Evolutionary conservation across 2,329 filamentous ascomycete species (phyloP).

Genomic region (Pezizomycotina sp.): DNA sequence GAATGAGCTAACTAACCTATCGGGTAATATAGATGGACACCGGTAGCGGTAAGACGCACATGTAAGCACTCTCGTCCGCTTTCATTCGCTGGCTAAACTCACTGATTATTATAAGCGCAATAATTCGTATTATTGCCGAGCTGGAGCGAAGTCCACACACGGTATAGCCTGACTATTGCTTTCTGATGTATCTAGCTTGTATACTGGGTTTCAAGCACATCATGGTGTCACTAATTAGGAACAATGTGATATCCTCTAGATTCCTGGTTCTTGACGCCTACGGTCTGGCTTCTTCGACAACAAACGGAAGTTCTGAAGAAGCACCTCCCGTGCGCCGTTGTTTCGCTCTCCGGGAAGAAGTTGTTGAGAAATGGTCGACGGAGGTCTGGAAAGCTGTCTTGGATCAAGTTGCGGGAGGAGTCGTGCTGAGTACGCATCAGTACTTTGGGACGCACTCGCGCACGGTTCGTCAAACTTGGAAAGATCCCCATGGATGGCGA

Average conservation of each 20-base stretch:
- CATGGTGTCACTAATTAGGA: conserved; percentile 22
- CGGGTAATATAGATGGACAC: conserved; percentile 53
- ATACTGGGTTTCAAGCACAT: conserved; percentile 49
- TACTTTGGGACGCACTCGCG: background rate
- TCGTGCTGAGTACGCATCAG: conserved; percentile 66
- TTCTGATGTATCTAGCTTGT: conserved; percentile 43
- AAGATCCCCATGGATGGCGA: conserved; percentile 56
- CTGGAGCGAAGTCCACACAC: background rate
- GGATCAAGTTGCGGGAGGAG: conserved; percentile 29
- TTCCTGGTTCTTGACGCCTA: conserved; percentile 63
- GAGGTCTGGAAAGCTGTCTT: conserved; percentile 51
- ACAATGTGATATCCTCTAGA: conserved; percentile 34
- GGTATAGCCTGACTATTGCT: conserved; percentile 5
- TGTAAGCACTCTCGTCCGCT: conserved; percentile 36
- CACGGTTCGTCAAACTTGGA: conserved; percentile 45
- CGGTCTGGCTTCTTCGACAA: conserved; percentile 49
- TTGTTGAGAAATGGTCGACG: conserved; percentile 57
- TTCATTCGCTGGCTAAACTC: background rate
- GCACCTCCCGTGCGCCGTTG: conserved; percentile 43
- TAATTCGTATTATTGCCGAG: background rate
- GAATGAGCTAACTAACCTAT: conserved; percentile 15
- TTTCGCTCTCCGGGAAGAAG: conserved; percentile 49
- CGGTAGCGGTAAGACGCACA: conserved; percentile 60
- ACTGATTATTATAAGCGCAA: conserved; percentile 1
- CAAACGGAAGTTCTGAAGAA: conserved; percentile 44